Conservation (phyloP, 2,329 filamentous ascomycete species). For the Ophiostoma quercus region DNA sequence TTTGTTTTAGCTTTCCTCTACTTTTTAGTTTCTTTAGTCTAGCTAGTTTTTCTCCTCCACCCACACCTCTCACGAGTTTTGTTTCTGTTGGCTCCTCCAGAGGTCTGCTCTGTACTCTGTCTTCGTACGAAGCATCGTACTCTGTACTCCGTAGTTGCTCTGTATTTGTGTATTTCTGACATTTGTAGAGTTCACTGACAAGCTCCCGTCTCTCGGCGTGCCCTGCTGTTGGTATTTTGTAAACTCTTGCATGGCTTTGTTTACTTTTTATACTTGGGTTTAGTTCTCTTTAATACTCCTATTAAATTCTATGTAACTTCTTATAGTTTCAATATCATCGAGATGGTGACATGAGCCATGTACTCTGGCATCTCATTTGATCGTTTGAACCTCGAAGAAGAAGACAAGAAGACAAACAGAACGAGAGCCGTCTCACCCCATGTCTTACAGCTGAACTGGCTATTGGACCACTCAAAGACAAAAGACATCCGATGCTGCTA, state of each 20-base stretch:
- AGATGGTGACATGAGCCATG: not conserved
- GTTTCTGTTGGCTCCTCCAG: not conserved
- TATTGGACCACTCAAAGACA: not conserved
- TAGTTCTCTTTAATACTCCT: not conserved
- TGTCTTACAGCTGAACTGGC: not conserved
- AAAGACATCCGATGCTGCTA: not conserved
- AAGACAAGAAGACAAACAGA: not conserved
- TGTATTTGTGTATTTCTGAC: not conserved
- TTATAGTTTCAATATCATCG: not conserved
- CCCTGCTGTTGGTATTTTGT: not conserved
- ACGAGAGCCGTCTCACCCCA: not conserved
- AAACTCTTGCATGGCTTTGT: not conserved
- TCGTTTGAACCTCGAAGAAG: not conserved
- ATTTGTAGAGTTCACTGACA: not conserved
- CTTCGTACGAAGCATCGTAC: no score
- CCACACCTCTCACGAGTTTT: not conserved
- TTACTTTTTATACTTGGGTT: not conserved
- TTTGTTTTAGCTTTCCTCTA: not conserved
- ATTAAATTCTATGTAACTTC: not conserved
- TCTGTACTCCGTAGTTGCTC: not conserved
- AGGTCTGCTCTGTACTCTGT: not conserved
- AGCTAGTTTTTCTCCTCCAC: conserved; percentile 10
- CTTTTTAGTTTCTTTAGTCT: conserved; percentile 7
- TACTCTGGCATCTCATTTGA: not conserved
- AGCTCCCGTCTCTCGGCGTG: conserved; percentile 8